A percentile compares a stretch with the other conserved stretches of the same genome.
Evolutionary conservation across 352 stramenopile species (phyloP).

Genomic region (Peronosclerospora sorghi): DNA sequence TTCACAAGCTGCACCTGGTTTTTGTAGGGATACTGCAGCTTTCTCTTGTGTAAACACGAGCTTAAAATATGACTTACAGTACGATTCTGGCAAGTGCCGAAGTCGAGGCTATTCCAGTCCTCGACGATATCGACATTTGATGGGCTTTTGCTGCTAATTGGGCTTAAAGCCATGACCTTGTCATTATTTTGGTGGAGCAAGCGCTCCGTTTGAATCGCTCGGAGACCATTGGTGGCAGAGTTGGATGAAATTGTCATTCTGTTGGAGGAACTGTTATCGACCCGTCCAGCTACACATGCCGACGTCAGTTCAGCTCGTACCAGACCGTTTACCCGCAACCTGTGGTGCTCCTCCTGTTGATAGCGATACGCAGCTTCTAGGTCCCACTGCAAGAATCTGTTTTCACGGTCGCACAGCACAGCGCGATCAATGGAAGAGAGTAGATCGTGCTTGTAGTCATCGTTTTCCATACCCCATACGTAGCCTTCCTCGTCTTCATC

Average conservation of each 20-base stretch:
- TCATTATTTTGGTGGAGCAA: slow-evolving; percentile 13
- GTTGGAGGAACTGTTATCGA: background rate
- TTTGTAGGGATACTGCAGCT: slow-evolving; percentile 77
- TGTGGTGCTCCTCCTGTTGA: slow-evolving; percentile 25
- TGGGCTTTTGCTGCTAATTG: slow-evolving; percentile 48
- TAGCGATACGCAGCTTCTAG: slow-evolving; percentile 39
- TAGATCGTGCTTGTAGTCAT: slow-evolving; percentile 58
- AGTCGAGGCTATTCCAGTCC: slow-evolving; percentile 69
- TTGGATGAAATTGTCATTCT: slow-evolving; percentile 7
- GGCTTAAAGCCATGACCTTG: slow-evolving; percentile 45
- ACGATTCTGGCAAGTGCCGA: slow-evolving; percentile 74
- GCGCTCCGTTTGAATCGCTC: slow-evolving; percentile 13
- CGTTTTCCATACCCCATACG: slow-evolving; percentile 64
- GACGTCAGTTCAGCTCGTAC: slow-evolving; percentile 8
- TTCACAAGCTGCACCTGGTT: slow-evolving; percentile 77
- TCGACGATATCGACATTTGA: slow-evolving; percentile 73
- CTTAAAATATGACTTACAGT: slow-evolving; percentile 78
- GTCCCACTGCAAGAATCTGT: slow-evolving; percentile 71
- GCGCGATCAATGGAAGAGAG: slow-evolving; percentile 69
- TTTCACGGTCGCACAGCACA: slow-evolving; percentile 71
- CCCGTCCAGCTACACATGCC: slow-evolving; percentile 1
- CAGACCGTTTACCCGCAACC: slow-evolving; percentile 10
- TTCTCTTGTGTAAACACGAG: slow-evolving; percentile 74
- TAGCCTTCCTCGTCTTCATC: slow-evolving; percentile 43
- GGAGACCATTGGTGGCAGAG: slow-evolving; percentile 7